These are phyloP conservation scores for Adansonia grandidieri DNA, from an alignment of 441 rosid species.

Conservation along the genomic window DNA sequence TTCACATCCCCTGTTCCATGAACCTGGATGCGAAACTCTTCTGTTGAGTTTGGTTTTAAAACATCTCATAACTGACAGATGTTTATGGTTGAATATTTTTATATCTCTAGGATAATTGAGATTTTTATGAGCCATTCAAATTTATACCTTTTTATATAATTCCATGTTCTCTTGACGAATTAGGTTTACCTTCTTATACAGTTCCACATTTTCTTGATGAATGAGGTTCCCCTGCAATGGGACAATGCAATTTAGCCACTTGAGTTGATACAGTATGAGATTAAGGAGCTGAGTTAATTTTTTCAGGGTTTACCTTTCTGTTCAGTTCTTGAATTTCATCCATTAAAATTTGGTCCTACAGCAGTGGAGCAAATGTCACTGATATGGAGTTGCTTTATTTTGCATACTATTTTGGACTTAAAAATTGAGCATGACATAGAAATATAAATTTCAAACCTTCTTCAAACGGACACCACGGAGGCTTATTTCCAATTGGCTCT, in stretches of 20 bases:
- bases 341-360: slow-evolving; percentile 63
- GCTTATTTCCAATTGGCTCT: slow-evolving; percentile 63
- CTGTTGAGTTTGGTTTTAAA: slow-evolving; percentile 34
- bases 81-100: slow-evolving; percentile 26
- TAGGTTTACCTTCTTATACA: slow-evolving; percentile 80
- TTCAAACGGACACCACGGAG: slow-evolving; percentile 65
- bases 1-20: slow-evolving; percentile 63
- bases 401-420: slow-evolving; percentile 17
- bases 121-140: slow-evolving; percentile 23
- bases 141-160: slow-evolving; percentile 53
- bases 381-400: slow-evolving; percentile 24
- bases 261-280: slow-evolving; percentile 24
- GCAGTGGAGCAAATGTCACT: slow-evolving; percentile 22
- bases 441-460: slow-evolving; percentile 50
- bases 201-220: slow-evolving; percentile 86
- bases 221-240: slow-evolving; percentile 70
- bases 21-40: slow-evolving; percentile 49
- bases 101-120: slow-evolving; percentile 21
- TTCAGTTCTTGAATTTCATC: slow-evolving; percentile 67
- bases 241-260: slow-evolving; percentile 32
- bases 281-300: neutral
- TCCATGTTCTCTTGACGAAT: slow-evolving; percentile 65
- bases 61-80: slow-evolving; percentile 26
- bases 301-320: slow-evolving; percentile 50
- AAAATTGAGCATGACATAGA: neutral